Evolutionary conservation across 768 basidiomycete species (phyloP), one percentile per base, ranked within the genome.

Genomic region (Lenzites betulinus): DNA sequence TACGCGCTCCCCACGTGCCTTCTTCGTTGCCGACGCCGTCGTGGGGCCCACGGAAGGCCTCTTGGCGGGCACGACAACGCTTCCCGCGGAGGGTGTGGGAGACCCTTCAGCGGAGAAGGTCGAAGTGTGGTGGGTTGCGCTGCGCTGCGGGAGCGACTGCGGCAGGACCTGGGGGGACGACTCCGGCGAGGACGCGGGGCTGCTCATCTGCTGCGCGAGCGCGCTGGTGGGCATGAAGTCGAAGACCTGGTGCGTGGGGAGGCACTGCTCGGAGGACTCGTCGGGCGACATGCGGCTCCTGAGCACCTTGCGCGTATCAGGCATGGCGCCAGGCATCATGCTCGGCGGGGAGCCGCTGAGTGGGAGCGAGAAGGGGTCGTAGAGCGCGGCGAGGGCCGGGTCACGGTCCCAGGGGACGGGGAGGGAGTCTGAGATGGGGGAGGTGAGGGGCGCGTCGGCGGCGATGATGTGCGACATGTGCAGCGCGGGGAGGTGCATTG

Each of bases 161-260:
- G 76, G 70, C 30, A 76, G 69, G 2, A 58, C 48, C 57, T 63
- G 63, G 50, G 67, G 64, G 49, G 62, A 56, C 51, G 62, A 60
- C 52, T 64, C 64, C 42, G 70, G 69, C 59, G 67, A 66, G 26
- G 77, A 77, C 35, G 75, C 71, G 26, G 69, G 47, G 62, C 62
- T 62, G 60, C 54, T 63, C 51, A 47, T 23, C 44, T 54, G 69
- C 1, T 63, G 59, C 6, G 76, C 73, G 33, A 68, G 63, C 33
- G 71, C 64, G 15, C 69, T 54, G 26, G 77, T 73, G 3, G 79
- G 72, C 53, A 79, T 74, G 62, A 86, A 79, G 72, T 89, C 88
- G 72, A 90, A 91, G 66, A 90, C 78, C 75, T 90, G 85, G 71
- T 84, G 83, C 16, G 89, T 90, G 35, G 89, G 81, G 15, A 90